Percentiles rank a stretch among this genome's conserved stretches.
Conservation (phyloP, 257 asterid species). For the Rhazya stricta region DNA sequence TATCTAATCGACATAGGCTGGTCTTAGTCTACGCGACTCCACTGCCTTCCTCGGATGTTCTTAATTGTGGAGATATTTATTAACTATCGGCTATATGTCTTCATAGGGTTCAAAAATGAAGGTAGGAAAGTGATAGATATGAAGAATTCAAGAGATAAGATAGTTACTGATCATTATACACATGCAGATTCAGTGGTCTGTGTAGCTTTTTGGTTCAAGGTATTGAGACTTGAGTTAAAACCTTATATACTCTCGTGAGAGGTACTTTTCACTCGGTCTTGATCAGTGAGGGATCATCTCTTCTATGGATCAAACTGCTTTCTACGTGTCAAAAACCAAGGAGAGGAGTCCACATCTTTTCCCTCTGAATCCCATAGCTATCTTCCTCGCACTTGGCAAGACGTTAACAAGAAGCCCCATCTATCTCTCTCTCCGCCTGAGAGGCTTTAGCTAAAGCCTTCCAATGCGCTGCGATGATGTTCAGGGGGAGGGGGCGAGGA, state of each 20-base stretch:
- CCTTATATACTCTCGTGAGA: background rate
- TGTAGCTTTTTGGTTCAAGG: no score
- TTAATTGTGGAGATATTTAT: no score
- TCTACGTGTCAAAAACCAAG: background rate
- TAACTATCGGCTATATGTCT: no score
- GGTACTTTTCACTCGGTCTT: background rate
- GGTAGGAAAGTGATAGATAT: no score
- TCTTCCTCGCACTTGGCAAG: background rate
- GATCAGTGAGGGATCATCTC: background rate
- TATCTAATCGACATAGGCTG: no score
- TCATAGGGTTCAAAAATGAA: no score
- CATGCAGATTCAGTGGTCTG: no score
- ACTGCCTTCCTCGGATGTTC: no score
- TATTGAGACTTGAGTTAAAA: background rate
- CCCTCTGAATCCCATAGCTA: background rate
- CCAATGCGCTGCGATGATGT: background rate
- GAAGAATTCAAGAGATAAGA: no score
- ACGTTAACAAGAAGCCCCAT: background rate
- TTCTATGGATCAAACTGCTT: background rate
- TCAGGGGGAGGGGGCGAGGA: background rate
- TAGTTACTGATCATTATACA: no score
- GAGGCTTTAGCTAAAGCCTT: background rate
- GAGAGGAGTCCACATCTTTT: background rate
- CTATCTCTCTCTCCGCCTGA: background rate
- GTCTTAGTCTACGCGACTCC: no score